phyloP scores from a whole-genome alignment of 2,329 filamentous ascomycete genomes.

The Calonectria hawksworthii region DNA sequence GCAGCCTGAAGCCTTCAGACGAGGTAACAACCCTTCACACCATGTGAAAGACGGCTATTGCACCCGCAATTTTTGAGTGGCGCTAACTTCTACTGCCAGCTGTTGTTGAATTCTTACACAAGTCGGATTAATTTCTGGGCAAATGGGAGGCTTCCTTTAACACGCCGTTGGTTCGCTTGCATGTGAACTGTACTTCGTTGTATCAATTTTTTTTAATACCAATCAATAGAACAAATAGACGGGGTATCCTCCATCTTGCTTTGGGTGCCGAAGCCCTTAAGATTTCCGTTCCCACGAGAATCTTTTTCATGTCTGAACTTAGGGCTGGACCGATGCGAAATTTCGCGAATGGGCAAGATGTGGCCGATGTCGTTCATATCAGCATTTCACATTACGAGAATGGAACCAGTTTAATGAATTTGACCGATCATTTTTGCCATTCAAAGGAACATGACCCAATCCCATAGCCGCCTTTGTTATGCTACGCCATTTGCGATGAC shows the following conservation, averaged over 20 bases:
- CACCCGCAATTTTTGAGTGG: too few relatives aligned
- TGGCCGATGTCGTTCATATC: constrained; percentile 24
- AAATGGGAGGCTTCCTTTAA: too few relatives aligned
- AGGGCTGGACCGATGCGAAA: not conserved
- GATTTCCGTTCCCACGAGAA: not conserved
- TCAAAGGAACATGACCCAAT: constrained; percentile 57
- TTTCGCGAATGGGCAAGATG: not conserved
- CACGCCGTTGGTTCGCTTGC: not conserved
- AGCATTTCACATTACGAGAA: constrained; percentile 29
- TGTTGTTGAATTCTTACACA: constrained; percentile 73
- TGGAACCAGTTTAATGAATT: constrained; percentile 36
- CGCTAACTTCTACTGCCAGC: constrained; percentile 54
- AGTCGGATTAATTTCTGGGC: constrained; percentile 57
- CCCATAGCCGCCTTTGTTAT: constrained; percentile 58
- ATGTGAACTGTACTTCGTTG: not conserved
- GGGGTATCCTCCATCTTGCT: not conserved
- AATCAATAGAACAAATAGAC: constrained; percentile 27
- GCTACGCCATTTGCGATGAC: constrained; percentile 61
- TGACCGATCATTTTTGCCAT: constrained; percentile 52
- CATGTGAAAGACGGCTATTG: not conserved
- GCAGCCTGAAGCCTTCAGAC: constrained; percentile 82
- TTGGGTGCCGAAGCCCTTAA: not conserved
- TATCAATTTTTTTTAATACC: constrained; percentile 12
- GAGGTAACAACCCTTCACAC: constrained; percentile 62
- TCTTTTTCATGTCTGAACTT: not conserved